These are phyloP conservation scores for Microsporum ferrugineum DNA, from an alignment of 2,329 filamentous ascomycete genomes.

Conservation along the genomic window DNA sequence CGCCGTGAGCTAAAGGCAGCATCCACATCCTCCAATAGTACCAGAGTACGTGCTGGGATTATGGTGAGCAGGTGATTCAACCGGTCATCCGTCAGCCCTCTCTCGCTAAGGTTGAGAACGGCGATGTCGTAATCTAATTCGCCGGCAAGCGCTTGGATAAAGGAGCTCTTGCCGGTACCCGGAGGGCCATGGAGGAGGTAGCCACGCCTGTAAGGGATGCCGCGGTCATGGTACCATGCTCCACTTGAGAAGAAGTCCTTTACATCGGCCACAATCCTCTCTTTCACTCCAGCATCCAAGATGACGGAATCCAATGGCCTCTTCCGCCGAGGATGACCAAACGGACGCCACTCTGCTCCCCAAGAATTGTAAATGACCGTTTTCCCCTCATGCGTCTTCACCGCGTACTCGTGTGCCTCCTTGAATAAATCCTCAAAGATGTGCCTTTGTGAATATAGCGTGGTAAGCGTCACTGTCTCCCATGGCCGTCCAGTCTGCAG, in stretches of 20 bases:
- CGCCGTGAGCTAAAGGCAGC: conserved; percentile 77
- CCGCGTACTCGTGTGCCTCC: conserved; percentile 72
- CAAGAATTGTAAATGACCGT: conserved; percentile 82
- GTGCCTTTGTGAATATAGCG: conserved; percentile 76
- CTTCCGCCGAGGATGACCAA: conserved; percentile 77
- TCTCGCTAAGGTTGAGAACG: conserved; percentile 81
- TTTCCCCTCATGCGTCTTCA: conserved; percentile 75
- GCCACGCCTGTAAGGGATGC: conserved; percentile 81
- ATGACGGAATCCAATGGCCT: conserved; percentile 80
- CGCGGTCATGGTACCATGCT: conserved; percentile 87
- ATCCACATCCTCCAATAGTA: conserved; percentile 82
- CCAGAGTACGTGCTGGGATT: conserved; percentile 67
- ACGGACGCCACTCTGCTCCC: conserved; percentile 70
- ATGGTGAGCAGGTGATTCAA: conserved; percentile 77
- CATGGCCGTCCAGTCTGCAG: conserved; percentile 77
- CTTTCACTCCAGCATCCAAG: conserved; percentile 70
- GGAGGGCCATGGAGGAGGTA: conserved; percentile 84
- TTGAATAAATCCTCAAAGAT: conserved; percentile 83
- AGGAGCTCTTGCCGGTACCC: conserved; percentile 86
- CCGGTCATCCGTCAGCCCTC: conserved; percentile 80
- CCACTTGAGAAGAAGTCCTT: conserved; percentile 67
- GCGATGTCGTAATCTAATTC: conserved; percentile 85
- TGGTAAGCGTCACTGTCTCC: conserved; percentile 86
- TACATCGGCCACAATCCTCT: conserved; percentile 67
- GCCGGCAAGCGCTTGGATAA: conserved; percentile 91